Base-by-base conservation (phyloP, 2,329 filamentous ascomycete genomes). In the Diaporthe citrichinensis region DNA sequence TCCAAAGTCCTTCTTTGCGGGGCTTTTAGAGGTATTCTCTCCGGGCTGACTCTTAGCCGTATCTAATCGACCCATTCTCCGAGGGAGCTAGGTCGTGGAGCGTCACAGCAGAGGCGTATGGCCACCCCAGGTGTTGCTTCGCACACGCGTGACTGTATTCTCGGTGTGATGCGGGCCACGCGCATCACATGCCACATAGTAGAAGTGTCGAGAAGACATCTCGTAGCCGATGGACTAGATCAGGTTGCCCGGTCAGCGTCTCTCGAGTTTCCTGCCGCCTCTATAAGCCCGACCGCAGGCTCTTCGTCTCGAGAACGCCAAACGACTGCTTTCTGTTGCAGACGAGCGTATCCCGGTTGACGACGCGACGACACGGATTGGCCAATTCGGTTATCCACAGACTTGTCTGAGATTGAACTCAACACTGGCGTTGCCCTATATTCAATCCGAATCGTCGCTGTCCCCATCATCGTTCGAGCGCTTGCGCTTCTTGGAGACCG, bases 391-490 rank as follows among this genome's bases (percentile, higher is more conserved):
- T 8, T 23, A 25, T 25, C 15, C 34, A 44, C 49, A 57, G n/a
- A 25, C 39, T 46, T 7, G 46, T 25, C 20, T 25, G 65, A 31
- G 74, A 44, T 41, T 74, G 61, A 39, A 41, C 72, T 17, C 23
- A 17, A 59, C 9, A 7, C 20, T 17, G 14, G 53, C 23, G 14
- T 8, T 15, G 73, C 36, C 53, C 72, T 71, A 17, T 8, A 46
- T 77, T 79, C 62, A 83, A 4, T 85, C 83, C 36, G 73, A 75
- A 65, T 83, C 81, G 6, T 80, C 78, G 39, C 78, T 78, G 31
- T 79, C 80, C 46, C 78, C 79, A 39, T 79, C 79, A 25, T 79
- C 83, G 67, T 83, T 82, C 53, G 81, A 81, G 59, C 80, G 73
- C 79, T 82, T 80, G 76, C 78, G 79, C 80, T 79, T 82, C 80